phyloP scores from a whole-genome alignment of 2,329 filamentous ascomycete genomes.

The Penicillium sp. region DNA sequence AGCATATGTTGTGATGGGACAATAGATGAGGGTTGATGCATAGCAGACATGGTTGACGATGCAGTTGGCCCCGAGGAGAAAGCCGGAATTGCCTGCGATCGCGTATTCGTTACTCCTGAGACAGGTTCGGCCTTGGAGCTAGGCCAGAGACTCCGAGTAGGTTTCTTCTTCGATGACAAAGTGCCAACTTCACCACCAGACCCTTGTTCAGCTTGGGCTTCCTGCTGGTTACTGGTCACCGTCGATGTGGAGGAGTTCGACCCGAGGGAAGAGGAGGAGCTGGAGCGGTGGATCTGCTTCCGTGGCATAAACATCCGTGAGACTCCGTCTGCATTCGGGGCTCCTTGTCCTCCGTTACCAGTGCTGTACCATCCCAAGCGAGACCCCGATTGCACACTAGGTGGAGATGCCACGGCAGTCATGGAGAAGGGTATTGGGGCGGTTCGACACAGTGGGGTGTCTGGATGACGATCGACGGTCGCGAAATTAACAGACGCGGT shows the following conservation, averaged over 20 bases:
- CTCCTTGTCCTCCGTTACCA: constrained; percentile 56
- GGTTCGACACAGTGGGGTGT: constrained; percentile 13
- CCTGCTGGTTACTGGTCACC: constrained; percentile 30
- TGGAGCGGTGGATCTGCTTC: constrained; percentile 79
- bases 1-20: constrained; percentile 65
- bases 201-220: constrained; percentile 37
- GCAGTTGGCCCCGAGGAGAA: constrained; percentile 56
- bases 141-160: constrained; percentile 57
- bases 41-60: constrained; percentile 58
- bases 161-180: constrained; percentile 46
- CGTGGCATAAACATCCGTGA: constrained; percentile 85
- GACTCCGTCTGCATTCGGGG: constrained; percentile 75
- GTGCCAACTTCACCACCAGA: constrained; percentile 37
- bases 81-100: constrained; percentile 58
- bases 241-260: constrained; percentile 56
- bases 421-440: constrained; percentile 43
- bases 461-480: constrained; percentile 10
- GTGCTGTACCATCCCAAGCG: constrained; percentile 57
- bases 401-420: constrained; percentile 64
- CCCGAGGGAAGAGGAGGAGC: constrained; percentile 80
- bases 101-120: constrained; percentile 57
- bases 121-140: constrained; percentile 62
- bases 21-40: constrained; percentile 59
- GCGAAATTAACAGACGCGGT: constrained; percentile 5
- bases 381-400: constrained; percentile 58